A percentile compares a stretch with the other conserved stretches of the same genome.
These are phyloP conservation scores for Plasmodium yoelii DNA, from an alignment of 169 alveolate genomes.

Conservation along the genomic window DNA sequence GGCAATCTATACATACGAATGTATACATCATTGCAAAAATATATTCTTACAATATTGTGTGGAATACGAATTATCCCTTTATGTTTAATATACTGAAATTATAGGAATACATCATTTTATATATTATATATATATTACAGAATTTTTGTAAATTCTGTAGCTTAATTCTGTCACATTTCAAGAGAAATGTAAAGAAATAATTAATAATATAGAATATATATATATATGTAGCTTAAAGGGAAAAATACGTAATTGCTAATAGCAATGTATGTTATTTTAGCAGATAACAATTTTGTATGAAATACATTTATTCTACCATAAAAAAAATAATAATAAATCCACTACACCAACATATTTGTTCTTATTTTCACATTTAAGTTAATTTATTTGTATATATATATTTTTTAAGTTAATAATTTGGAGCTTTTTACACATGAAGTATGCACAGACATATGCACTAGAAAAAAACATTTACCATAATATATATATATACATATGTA, in stretches of 20 bases:
- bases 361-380: not conserved
- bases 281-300: too few relatives aligned
- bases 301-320: too few relatives aligned
- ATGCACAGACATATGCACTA: constrained; percentile 1
- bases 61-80: too few relatives aligned
- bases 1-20: not conserved
- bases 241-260: too few relatives aligned
- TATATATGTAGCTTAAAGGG: too few relatives aligned
- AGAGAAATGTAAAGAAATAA: constrained; percentile 10
- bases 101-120: too few relatives aligned
- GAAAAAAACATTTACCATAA: not conserved
- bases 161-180: constrained; percentile 6
- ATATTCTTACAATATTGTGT: constrained; percentile 1
- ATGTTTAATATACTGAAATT: too few relatives aligned
- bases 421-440: not conserved
- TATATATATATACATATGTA: not conserved
- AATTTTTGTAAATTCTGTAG: not conserved
- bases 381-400: not conserved
- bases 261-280: too few relatives aligned
- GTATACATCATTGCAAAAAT: not conserved
- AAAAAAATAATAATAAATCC: too few relatives aligned
- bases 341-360: not conserved
- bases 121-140: too few relatives aligned
- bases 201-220: not conserved
- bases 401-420: not conserved